Conservation (phyloP, 306 rosid genomes). For the Citrullus amarus region DNA sequence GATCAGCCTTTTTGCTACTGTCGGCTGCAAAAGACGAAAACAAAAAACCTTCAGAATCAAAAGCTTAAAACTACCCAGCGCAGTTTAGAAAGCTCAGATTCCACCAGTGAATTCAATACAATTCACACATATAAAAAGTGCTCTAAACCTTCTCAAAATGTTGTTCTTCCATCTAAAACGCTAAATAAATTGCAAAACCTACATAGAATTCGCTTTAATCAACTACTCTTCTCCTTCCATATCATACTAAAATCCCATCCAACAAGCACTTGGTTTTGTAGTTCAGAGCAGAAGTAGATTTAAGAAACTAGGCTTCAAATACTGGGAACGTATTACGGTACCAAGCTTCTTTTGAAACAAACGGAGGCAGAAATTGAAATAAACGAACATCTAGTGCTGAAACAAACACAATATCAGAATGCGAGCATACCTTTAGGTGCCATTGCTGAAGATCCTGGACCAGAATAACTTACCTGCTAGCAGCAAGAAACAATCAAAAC, state of each 20-base stretch:
- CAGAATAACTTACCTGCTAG: background rate
- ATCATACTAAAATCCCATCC: background rate
- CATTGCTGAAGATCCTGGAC: constrained; percentile 1
- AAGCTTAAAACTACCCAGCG: background rate
- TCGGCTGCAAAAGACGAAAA: background rate
- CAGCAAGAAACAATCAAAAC: background rate
- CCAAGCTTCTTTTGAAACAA: background rate
- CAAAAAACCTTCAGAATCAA: background rate
- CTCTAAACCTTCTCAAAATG: background rate
- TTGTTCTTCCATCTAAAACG: background rate
- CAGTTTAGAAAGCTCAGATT: background rate
- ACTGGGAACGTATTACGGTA: background rate
- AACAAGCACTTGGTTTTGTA: background rate
- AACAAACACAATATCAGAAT: background rate
- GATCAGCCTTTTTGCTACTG: background rate
- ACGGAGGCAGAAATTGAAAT: background rate
- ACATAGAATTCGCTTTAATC: too few relatives aligned
- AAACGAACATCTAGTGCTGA: background rate
- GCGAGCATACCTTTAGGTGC: background rate
- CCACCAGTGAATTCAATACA: background rate
- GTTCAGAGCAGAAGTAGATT: background rate
- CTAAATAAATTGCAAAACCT: too few relatives aligned
- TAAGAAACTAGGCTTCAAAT: background rate
- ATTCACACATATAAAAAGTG: background rate
- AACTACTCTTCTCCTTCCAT: background rate